These are phyloP conservation scores for Wickerhamomyces sp. DNA, from an alignment of 1,139 yeast species.

Conservation along the genomic window DNA sequence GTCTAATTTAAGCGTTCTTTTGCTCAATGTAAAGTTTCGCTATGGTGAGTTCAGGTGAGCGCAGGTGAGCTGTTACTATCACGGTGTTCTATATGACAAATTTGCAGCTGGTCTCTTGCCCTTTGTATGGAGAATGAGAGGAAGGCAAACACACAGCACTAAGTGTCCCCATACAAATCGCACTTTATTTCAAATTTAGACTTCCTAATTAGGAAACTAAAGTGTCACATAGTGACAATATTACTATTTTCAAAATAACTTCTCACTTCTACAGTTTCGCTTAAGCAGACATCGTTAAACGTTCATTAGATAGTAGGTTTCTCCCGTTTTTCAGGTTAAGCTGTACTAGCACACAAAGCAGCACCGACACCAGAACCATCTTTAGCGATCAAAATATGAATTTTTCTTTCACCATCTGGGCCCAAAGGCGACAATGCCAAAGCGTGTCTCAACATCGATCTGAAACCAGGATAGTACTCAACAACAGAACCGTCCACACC, in stretches of 20 bases:
- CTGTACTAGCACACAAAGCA: slow-evolving; percentile 67
- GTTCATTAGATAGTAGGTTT: background rate
- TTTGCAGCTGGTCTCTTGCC: too few species aligned
- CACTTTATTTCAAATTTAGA: background rate
- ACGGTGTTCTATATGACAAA: too few species aligned
- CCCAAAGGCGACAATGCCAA: slow-evolving; percentile 65
- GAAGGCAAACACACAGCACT: too few species aligned
- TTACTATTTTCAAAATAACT: too few species aligned
- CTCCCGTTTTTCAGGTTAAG: background rate
- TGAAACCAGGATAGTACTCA: slow-evolving; percentile 86
- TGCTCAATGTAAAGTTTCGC: too few species aligned
- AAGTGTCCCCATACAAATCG: background rate
- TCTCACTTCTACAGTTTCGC: too few species aligned
- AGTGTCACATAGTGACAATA: too few species aligned
- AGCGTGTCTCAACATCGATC: slow-evolving; percentile 71
- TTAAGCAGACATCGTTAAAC: too few species aligned
- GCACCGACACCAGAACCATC: slow-evolving; percentile 98
- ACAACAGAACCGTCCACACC: slow-evolving; percentile 96
- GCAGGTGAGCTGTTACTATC: too few species aligned
- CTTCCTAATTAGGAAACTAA: slow-evolving; percentile 1
- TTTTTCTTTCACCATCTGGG: slow-evolving; percentile 61
- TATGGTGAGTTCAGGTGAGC: too few species aligned
- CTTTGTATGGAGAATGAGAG: too few species aligned
- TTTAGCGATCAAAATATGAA: slow-evolving; percentile 74
- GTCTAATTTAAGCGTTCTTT: too few species aligned